phyloP scores from a whole-genome alignment of 2,329 filamentous ascomycete species.

The Chaetomium olivaceum region DNA sequence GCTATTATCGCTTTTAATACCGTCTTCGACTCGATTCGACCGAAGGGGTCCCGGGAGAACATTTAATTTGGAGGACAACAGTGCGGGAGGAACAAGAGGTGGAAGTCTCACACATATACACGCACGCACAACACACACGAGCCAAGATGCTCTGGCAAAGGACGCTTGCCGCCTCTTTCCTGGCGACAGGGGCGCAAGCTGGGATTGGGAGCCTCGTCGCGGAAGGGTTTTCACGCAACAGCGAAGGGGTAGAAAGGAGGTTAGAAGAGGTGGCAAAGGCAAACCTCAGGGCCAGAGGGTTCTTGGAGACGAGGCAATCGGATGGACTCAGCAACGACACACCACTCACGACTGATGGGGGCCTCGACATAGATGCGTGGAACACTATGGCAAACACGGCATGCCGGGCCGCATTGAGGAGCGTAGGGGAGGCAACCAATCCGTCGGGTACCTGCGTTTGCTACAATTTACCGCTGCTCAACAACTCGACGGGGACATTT shows the following conservation, averaged over 20 bases:
- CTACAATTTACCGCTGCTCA: constrained; percentile 75
- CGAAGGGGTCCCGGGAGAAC: constrained; percentile 5
- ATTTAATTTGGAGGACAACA: constrained; percentile 19
- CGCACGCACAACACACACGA: constrained; percentile 16
- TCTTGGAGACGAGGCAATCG: constrained; percentile 31
- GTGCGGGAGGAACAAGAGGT: constrained; percentile 18
- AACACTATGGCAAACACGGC: constrained; percentile 55
- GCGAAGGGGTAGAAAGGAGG: constrained; percentile 34
- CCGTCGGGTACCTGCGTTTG: constrained; percentile 77
- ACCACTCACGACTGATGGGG: constrained; percentile 44
- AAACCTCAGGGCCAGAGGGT: constrained; percentile 25
- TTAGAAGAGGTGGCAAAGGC: constrained; percentile 36
- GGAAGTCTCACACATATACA: constrained; percentile 11
- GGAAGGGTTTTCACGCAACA: constrained; percentile 33
- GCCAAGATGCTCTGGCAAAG: constrained; percentile 43
- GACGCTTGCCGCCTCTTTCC: constrained; percentile 39
- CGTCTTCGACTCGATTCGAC: constrained; percentile 25
- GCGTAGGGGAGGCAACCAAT: constrained; percentile 62
- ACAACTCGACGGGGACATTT: constrained; percentile 68
- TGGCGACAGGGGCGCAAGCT: constrained; percentile 41
- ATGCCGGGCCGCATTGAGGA: constrained; percentile 58
- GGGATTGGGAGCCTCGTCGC: constrained; percentile 36
- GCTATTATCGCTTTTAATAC: constrained; percentile 29
- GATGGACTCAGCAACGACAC: constrained; percentile 34
- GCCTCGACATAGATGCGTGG: constrained; percentile 59